Base-by-base conservation (phyloP, 2,329 filamentous ascomycete genomes). In the Pseudocercospora macadamiae region DNA sequence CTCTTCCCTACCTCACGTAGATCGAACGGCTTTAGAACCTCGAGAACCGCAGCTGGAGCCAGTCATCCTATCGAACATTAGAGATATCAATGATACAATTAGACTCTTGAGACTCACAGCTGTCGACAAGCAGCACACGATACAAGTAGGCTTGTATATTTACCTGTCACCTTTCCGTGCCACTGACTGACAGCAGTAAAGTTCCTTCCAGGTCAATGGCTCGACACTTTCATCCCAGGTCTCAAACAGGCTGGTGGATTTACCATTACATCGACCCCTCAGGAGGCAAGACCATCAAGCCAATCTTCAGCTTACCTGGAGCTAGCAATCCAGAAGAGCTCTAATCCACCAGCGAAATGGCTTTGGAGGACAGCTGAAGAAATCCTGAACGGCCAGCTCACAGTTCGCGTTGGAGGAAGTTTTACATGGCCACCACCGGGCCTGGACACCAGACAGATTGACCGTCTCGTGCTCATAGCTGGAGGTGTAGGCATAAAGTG, bases 161-260 rank as follows among this genome's bases (percentile, higher is more conserved):
- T 39, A 12, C n/a, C 14, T 44, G 10, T 55, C 28, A 54, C 23
- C 61, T 23, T 45, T 16, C 26, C 39, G 36, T 19, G 23, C 44
- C 42, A 45, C 60, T 61, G 68, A 64, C 64, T 66, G 54, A 69
- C 53, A 25, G 26, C 18, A 59, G 70, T 75, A 89, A 59, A 89
- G 82, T 96, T 95, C 75, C 80, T 86, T 4, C 86, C 92, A 4
- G 92, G 92, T 54, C 92, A 96, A 79, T 96, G 91, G 90, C 82
- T 96, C 56, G 92, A 96, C 72, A 87, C 91, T 5, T 88, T 89
- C 72, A 83, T 91, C 54, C 91, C 92, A 1, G 79, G 78, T 34
- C 76, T 90, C 44, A 68, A 82, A 42, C 86, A 88, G 71, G 87
- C 90, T 3, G 92, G 92, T 30, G 92, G 92, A 58, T 96, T 96